Evolutionary conservation across 108 stramenopile genomes (phyloP), one percentile per base, ranked within the genome.

Genomic region (Conticribra guillardii): DNA sequence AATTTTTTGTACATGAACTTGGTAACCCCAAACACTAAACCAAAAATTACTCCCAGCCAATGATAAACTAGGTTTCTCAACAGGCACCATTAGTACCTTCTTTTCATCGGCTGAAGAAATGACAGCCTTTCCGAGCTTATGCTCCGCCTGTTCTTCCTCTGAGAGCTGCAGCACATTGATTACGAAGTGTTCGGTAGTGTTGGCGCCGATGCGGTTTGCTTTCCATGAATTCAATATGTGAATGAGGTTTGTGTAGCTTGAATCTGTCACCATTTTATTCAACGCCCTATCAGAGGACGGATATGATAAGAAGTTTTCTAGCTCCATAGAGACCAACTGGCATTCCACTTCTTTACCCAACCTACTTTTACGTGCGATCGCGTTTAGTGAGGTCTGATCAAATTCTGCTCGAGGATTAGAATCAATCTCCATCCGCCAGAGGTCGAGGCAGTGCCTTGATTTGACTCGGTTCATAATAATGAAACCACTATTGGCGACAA

Each of bases 61-160:
- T n/a, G n/a, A n/a, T n/a, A n/a, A n/a, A n/a, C n/a, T n/a, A n/a
- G n/a, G n/a, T n/a, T n/a, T n/a, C n/a, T n/a, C n/a, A n/a, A n/a
- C n/a, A n/a, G n/a, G n/a, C n/a, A n/a, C n/a, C n/a, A n/a, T n/a
- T n/a, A n/a, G n/a, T n/a, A n/a, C n/a, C n/a, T n/a, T n/a, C n/a
- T n/a, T n/a, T n/a, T n/a, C n/a, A n/a, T n/a, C n/a, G n/a, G n/a
- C n/a, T n/a, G n/a, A n/a, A n/a, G n/a, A n/a, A 28, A 32, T 57
- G 56, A 17, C 28, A 17, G 8, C 4, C 26, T 57, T 45, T 55
- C 50, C 54, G 52, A 67, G 45, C 31, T 41, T 41, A 11, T 41
- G 37, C 37, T 11, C 11, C 37, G 11, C 11, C 37, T 11, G 5
- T 11, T 41, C 37, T 11, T 41, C 37, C 37, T 41, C 37, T 5